Conservation (phyloP, 768 basidiomycete species). For the Tephrocybe sp. region DNA sequence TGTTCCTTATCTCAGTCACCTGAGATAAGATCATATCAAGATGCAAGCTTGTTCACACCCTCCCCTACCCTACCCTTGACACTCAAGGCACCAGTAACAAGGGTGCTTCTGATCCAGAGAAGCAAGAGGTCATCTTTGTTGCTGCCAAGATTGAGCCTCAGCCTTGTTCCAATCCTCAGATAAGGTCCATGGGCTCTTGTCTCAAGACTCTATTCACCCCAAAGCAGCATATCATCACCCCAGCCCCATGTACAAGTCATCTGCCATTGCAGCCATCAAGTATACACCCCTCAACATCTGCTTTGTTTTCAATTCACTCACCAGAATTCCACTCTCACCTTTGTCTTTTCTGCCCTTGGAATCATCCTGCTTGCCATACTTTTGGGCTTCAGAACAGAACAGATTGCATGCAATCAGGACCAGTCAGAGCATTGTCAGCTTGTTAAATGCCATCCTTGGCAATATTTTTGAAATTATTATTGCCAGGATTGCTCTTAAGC, state of each 20-base stretch:
- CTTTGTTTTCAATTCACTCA: too few species aligned
- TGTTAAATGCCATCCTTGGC: too few species aligned
- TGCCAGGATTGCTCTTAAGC: too few species aligned
- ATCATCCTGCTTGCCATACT: too few species aligned
- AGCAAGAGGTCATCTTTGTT: constrained; percentile 13
- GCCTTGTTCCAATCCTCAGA: neutral
- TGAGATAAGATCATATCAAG: constrained; percentile 25
- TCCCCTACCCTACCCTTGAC: constrained; percentile 8
- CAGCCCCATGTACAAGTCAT: constrained; percentile 31
- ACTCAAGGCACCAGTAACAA: constrained; percentile 4
- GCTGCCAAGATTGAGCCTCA: too few species aligned
- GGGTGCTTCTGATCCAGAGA: constrained; percentile 19
- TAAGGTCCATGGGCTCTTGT: constrained; percentile 15
- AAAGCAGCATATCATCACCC: constrained; percentile 26
- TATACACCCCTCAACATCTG: too few species aligned
- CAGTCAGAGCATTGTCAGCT: constrained; percentile 48
- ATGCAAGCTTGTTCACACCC: neutral
- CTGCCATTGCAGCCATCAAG: too few species aligned
- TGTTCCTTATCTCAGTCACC: constrained; percentile 27
- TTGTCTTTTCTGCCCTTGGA: too few species aligned
- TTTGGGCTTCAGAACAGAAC: too few species aligned
- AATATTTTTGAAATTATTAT: too few species aligned
- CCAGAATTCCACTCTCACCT: too few species aligned
- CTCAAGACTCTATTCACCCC: constrained; percentile 33
- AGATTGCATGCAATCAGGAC: constrained; percentile 49